Base-by-base conservation (phyloP, 148 eudicot species). In the Selenicereus undatus region DNA sequence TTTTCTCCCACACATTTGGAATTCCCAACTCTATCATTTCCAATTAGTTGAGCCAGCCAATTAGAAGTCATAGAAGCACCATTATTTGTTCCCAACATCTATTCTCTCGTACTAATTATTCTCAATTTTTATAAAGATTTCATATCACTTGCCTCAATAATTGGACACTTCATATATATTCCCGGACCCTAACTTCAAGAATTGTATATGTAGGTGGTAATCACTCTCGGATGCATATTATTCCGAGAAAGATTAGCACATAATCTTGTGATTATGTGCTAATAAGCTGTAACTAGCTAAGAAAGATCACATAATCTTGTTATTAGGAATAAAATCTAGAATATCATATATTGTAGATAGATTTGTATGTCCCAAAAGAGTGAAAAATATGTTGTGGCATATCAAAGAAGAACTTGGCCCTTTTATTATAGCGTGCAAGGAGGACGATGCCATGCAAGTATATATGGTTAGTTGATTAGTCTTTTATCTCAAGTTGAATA, bases 241-340 rank as follows among this genome's bases (percentile, higher is more conserved):
- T 76, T 69, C 65, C 58, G 58, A 76, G 70, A 39, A 29, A 81
- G 83, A 81, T 76, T 48, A 35, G 21, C 39, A 24, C 58, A 35
- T 58, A 73, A 30, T 73, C 60, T 58, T 60, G 74, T 74, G 48
- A 30, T 22, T 74, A 80, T 66, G 71, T 75, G 62, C 39, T 36
- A 72, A n/a, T 69, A 81, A 76, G 71, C 76, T 76, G 69, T 54
- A 36, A 76, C 27, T 26, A 16, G 26, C 51, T 69, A 56, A 81
- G 29, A 21, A 76, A 81, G 83, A 76, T 81, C 71, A 29, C 83
- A 76, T 81, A 36, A 69, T 76, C 75, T 81, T 74, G 74, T 65
- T 32, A 65, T 81, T 74, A 75, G 73, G 65, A 64, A 20, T 54
- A 36, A 10, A 48, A 48, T 48, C 52, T 48, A 48, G 2, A 48